Evolutionary conservation across 345 rosid genomes (phyloP), one percentile per base, ranked within the genome.

Genomic region (Nephelium lappaceum): DNA sequence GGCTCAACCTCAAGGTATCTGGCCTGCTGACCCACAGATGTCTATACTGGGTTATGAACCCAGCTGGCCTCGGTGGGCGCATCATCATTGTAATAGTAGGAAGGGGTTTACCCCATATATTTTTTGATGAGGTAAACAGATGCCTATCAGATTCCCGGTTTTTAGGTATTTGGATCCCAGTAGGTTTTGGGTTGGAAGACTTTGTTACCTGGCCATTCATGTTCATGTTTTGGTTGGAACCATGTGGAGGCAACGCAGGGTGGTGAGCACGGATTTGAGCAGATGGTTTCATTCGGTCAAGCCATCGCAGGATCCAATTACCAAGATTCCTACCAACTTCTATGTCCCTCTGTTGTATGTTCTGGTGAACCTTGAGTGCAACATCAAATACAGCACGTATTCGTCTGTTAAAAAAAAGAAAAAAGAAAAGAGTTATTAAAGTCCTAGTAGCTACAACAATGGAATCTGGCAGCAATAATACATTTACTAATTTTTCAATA

Each of bases 261-360:
- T 80, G 68, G 55, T 85, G 49, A 53, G 77, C 83, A 57, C 94
- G 94, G 64, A 96, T 96, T 80, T 89, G 90, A 73, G 99, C 98
- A 12, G 97, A 88, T n/a, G 99, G 97, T 81, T 93, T 96, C 93
- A 89, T 88, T 63, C 85, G 77, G 79, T 94, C 92, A 36, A 96
- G 95, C 91, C 91, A 91, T 49, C 93, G 92, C 42, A 94, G 89
- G 66, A 96, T 89, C 94, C 98, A 80, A 87, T 96, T 96, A 36
- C 99, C 97, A 4, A 94, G 79, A 79, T 89, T 93, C 72, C 93
- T 79, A 77, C 99, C 99, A 53, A 96, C 95, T 86, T 90, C 92
- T 71, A 94, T 80, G 84, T 96, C 98, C 82, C 99, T 88, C 15
- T 90, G 80, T 71, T 96, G 98, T 79, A 96, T 88, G 69, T 87